phyloP scores from a whole-genome alignment of 495 filamentous ascomycete genomes.

The Penicillium pancosmium region DNA sequence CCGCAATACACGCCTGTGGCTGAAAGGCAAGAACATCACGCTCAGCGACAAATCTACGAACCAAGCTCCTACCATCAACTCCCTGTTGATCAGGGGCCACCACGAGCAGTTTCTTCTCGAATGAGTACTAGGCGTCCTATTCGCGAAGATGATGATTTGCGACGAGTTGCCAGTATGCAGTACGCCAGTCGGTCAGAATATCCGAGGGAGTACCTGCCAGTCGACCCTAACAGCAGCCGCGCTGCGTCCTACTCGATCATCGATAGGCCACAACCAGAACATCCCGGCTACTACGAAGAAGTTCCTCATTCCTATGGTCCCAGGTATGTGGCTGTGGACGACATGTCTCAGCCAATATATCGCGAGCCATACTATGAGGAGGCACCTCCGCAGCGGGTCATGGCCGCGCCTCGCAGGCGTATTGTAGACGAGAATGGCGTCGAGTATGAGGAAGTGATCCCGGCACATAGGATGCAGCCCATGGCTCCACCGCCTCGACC shows the following conservation, averaged over 20 bases:
- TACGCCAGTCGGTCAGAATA: slow-evolving; percentile 54
- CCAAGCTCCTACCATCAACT: slow-evolving; percentile 39
- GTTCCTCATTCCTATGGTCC: slow-evolving; percentile 42
- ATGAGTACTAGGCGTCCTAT: slow-evolving; percentile 41
- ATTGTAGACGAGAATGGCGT: slow-evolving; percentile 72
- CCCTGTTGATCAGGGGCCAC: slow-evolving; percentile 38
- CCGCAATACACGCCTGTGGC: slow-evolving; percentile 47
- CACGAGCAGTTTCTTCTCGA: slow-evolving; percentile 51
- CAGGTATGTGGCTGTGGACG: slow-evolving; percentile 53
- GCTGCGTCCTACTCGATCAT: slow-evolving; percentile 63
- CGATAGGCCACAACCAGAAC: slow-evolving; percentile 53
- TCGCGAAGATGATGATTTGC: slow-evolving; percentile 58
- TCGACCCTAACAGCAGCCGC: slow-evolving; percentile 51
- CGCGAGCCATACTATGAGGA: slow-evolving; percentile 52
- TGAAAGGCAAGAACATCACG: slow-evolving; percentile 37
- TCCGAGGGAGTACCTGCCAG: slow-evolving; percentile 48
- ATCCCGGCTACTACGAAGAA: slow-evolving; percentile 61
- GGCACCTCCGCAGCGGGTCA: slow-evolving; percentile 43
- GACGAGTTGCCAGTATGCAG: slow-evolving; percentile 61
- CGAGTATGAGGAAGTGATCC: slow-evolving; percentile 65
- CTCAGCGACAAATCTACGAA: slow-evolving; percentile 39
- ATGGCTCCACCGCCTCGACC: slow-evolving; percentile 53
- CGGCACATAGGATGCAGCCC: slow-evolving; percentile 45
- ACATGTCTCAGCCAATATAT: slow-evolving; percentile 58
- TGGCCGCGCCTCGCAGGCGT: slow-evolving; percentile 61